These are phyloP conservation scores for Acer negundo DNA, from an alignment of 345 rosid species.

Conservation along the genomic window DNA sequence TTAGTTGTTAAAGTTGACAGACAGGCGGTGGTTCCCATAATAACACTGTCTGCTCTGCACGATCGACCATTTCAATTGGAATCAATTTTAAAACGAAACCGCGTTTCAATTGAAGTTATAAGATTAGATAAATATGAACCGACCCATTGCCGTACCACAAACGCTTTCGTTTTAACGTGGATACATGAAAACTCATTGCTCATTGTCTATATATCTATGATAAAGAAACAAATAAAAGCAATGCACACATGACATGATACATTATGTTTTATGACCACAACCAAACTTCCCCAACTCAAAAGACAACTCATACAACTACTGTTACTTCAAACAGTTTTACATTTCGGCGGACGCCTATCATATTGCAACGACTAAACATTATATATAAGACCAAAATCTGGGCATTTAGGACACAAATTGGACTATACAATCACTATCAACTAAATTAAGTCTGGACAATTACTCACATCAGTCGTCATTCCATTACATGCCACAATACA, in stretches of 20 bases:
- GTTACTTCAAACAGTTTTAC: neutral
- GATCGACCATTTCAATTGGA: constrained; percentile 4
- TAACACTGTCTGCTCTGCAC: constrained; percentile 1
- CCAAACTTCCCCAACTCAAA: constrained; percentile 1
- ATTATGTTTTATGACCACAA: neutral
- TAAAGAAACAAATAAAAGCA: neutral
- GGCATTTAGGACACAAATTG: neutral
- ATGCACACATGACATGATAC: neutral
- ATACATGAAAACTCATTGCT: too few species aligned
- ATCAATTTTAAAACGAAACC: constrained; percentile 14
- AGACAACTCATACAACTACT: neutral
- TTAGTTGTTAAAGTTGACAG: constrained; percentile 5
- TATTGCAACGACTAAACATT: too few species aligned
- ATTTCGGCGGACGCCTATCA: too few species aligned
- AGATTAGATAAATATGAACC: neutral
- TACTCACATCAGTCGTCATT: neutral
- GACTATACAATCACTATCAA: neutral
- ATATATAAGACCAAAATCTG: too few species aligned
- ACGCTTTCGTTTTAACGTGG: neutral
- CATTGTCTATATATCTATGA: neutral
- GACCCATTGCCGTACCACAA: neutral
- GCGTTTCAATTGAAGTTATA: constrained; percentile 1
- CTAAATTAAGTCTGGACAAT: neutral
- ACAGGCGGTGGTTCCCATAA: constrained; percentile 9
- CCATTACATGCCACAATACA: neutral